These are phyloP conservation scores for Adansonia gregorii DNA, from an alignment of 441 rosid genomes.

Conservation along the genomic window DNA sequence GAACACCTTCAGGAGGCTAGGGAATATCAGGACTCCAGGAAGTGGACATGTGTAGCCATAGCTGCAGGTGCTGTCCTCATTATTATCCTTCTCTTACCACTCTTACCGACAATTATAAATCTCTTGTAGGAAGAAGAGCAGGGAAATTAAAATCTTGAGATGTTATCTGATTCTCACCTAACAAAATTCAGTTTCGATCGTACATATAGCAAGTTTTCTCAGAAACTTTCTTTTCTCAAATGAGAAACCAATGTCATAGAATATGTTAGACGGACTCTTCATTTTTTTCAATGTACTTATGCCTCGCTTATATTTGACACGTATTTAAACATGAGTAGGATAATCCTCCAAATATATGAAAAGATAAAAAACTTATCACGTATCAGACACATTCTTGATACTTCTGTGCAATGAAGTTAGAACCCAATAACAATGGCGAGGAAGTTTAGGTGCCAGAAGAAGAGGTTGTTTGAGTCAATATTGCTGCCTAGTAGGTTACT, in stretches of 20 bases:
- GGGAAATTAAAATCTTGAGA: not conserved
- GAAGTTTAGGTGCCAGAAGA: not conserved
- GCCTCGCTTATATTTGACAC: no score
- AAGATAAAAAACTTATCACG: no score
- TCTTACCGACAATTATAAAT: slow-evolving; percentile 47
- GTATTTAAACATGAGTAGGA: no score
- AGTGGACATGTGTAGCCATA: slow-evolving; percentile 77
- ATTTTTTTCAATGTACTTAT: no score
- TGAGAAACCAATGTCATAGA: not conserved
- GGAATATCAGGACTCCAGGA: slow-evolving; percentile 71
- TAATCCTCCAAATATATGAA: no score
- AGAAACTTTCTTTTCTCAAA: not conserved
- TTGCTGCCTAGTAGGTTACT: not conserved
- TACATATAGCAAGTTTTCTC: not conserved
- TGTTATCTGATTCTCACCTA: slow-evolving; percentile 18
- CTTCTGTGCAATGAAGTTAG: not conserved
- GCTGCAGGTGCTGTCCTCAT: slow-evolving; percentile 49
- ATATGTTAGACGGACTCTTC: no score
- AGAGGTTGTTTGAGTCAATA: not conserved
- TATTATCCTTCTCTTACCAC: slow-evolving; percentile 46
- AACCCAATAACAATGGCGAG: not conserved
- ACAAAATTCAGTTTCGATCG: slow-evolving; percentile 8
- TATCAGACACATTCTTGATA: not conserved
- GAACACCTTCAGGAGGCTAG: slow-evolving; percentile 74
- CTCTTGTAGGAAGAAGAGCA: slow-evolving; percentile 27